Evolutionary conservation across 2,329 filamentous ascomycete species (phyloP).

Genomic region (Simplicillium aogashimaense): DNA sequence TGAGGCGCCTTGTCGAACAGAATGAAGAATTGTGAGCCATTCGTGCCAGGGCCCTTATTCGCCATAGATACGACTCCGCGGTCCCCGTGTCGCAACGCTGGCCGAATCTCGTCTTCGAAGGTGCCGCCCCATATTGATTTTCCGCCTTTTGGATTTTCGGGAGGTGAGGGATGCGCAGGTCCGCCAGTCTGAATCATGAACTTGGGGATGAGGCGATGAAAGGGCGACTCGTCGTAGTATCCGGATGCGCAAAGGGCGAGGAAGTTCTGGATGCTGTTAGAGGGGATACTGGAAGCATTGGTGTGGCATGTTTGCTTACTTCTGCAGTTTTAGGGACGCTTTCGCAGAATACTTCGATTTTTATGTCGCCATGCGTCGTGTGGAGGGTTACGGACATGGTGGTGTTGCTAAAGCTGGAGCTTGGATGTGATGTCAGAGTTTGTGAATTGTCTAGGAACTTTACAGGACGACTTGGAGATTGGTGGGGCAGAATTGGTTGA

Average conservation of each 20-base stretch:
- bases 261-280: slow-evolving; percentile 54
- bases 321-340: slow-evolving; percentile 87
- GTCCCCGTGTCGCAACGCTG: slow-evolving; percentile 56
- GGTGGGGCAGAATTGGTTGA: too few relatives aligned
- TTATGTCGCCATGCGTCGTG: slow-evolving; percentile 81
- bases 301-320: slow-evolving; percentile 25
- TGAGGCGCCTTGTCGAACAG: slow-evolving; percentile 69
- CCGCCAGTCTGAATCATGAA: slow-evolving; percentile 77
- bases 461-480: background rate
- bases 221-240: slow-evolving; percentile 66
- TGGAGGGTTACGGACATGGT: slow-evolving; percentile 65
- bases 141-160: slow-evolving; percentile 56
- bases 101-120: slow-evolving; percentile 76
- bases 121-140: slow-evolving; percentile 62
- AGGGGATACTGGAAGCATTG: slow-evolving; percentile 6
- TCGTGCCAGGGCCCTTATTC: slow-evolving; percentile 64
- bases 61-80: slow-evolving; percentile 69
- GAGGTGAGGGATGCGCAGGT: slow-evolving; percentile 38
- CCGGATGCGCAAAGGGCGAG: slow-evolving; percentile 73
- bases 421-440: too few relatives aligned
- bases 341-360: slow-evolving; percentile 94
- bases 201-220: slow-evolving; percentile 69
- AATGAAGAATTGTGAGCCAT: slow-evolving; percentile 75
- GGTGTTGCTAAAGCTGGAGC: background rate
- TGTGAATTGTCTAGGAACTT: background rate